Evolutionary conservation across 345 rosid species (phyloP), one percentile per base, ranked within the genome.

Genomic region (Acer campestre): DNA sequence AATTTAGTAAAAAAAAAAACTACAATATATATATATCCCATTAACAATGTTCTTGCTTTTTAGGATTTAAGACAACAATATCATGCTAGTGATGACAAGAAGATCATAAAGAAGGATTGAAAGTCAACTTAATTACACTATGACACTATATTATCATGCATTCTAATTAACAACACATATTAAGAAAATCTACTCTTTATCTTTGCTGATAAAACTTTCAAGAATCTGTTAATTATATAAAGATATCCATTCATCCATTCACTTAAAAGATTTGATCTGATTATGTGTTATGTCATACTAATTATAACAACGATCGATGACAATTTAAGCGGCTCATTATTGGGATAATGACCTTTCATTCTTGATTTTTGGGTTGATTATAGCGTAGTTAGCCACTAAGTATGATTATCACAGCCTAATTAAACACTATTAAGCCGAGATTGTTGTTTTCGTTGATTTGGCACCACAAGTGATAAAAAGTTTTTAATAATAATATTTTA

Each of bases 401-500:
- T 27, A 25, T 10, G 42, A 62, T 31, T 35, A 35, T 3, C 38
- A 35, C 59, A 73, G 40, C 59, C 58, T 46, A 42, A 14, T 35
- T 35, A 35, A 35, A 35, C 40, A 29, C 3, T 11, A 51, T 44
- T 48, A 63, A 65, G 49, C 22, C 23, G 23, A 23, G 10, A 42
- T 17, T 16, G 71, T 58, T 22, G 25, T 58, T 65, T 44, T 29
- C 18, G 64, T 74, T 74, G 46, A 77, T 59, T 31, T 62, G 27
- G 25, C 78, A 65, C 81, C 80, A 70, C 83, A 80, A 75, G 42
- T 53, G 49, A 22, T 78, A 53, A 11, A 5, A 11, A 0, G n/a
- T 18, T 53, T 53, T 14, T 16, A 51, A 53, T 53, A 53, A 4
- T 53, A 53, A 53, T 16, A 13, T 14, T 53, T 56, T 65, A 23